These are phyloP conservation scores for Hibiscus tridactylites DNA, from an alignment of 345 rosid genomes.

Conservation along the genomic window DNA sequence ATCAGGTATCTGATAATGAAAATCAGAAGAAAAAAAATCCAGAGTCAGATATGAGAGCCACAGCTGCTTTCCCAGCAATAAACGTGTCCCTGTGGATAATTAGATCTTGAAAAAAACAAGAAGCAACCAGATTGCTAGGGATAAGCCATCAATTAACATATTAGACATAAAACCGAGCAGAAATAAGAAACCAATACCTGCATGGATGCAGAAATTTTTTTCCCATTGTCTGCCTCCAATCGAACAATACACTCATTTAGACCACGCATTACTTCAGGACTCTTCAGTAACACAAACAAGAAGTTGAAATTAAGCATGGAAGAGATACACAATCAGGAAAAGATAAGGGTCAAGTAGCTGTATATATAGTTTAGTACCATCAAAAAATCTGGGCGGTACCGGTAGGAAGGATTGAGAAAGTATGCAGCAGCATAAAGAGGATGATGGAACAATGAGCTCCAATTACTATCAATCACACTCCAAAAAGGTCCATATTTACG, in stretches of 20 bases:
- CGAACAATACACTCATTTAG: conserved; percentile 84
- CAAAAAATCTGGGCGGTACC: conserved; percentile 64
- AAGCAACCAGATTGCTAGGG: background rate
- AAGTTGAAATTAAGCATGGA: conserved; percentile 1
- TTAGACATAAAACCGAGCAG: background rate
- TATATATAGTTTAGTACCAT: conserved; percentile 36
- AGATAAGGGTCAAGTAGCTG: background rate
- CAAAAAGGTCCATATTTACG: conserved; percentile 72
- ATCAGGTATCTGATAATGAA: conserved; percentile 58
- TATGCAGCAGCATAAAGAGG: conserved; percentile 88
- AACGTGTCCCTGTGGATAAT: background rate
- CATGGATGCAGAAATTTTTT: conserved; percentile 76
- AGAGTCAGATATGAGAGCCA: conserved; percentile 1
- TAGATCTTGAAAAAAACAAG: conserved; percentile 7
- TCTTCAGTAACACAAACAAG: conserved; percentile 31
- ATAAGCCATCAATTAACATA: background rate
- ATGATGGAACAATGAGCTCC: conserved; percentile 69
- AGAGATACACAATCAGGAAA: background rate
- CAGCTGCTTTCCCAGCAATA: background rate
- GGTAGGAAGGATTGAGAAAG: conserved; percentile 81
- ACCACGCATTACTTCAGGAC: conserved; percentile 72
- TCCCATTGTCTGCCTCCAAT: conserved; percentile 61
- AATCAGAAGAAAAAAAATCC: background rate
- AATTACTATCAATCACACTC: conserved; percentile 65
- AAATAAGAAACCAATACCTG: conserved; percentile 49